phyloP scores from a whole-genome alignment of 768 basidiomycete genomes.

The Boletus fagicola region DNA sequence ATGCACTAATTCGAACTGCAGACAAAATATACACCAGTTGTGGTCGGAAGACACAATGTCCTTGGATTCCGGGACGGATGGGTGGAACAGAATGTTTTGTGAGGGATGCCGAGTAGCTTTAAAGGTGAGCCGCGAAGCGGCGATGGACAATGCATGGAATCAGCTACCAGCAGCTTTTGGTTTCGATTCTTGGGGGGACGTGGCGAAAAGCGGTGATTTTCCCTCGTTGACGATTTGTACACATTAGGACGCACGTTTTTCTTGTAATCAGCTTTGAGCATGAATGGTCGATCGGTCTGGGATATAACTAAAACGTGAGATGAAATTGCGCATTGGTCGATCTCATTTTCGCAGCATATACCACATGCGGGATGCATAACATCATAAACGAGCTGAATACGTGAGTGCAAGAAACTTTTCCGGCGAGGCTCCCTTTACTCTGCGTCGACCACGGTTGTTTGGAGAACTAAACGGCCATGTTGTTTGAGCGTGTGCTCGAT shows the following conservation, averaged over 20 bases:
- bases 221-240: background rate
- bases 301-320: no score
- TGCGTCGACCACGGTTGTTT: conserved; percentile 79
- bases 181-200: conserved; percentile 7
- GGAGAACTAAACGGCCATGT: conserved; percentile 58
- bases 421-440: conserved; percentile 46
- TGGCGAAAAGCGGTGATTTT: background rate
- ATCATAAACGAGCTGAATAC: no score
- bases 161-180: conserved; percentile 1
- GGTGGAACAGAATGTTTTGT: conserved; percentile 9
- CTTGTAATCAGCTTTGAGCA: background rate
- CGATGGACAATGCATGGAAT: background rate
- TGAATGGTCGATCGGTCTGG: no score
- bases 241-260: background rate
- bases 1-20: background rate
- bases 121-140: background rate
- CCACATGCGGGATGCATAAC: no score
- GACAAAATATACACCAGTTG: fast-evolving
- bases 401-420: conserved; percentile 15
- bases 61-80: background rate
- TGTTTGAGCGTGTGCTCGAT: background rate
- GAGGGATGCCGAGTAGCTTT: background rate
- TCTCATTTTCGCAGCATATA: conserved; percentile 28
- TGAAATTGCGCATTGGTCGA: background rate
- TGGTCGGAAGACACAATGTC: background rate